Evolutionary conservation across 768 basidiomycete species (phyloP).

Genomic region (Chalciporus pseudorubinellus): DNA sequence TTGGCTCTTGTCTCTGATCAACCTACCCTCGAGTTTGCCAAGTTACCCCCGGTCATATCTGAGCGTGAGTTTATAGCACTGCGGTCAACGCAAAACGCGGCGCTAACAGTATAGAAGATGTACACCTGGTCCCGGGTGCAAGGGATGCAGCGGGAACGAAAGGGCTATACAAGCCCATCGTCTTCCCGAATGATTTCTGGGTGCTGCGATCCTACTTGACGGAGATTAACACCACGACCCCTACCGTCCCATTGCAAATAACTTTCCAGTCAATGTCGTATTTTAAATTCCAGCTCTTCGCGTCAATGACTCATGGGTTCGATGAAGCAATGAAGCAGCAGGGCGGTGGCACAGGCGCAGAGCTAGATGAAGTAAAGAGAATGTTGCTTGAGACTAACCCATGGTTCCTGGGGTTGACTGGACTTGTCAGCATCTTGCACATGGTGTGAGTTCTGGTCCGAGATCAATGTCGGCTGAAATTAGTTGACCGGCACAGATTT

Average conservation of each 20-base stretch:
- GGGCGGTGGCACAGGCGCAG: constrained; percentile 56
- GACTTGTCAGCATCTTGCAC: constrained; percentile 82
- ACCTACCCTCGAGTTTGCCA: constrained; percentile 47
- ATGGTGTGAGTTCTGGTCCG: constrained; percentile 57
- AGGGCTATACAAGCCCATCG: constrained; percentile 80
- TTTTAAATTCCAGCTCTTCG: constrained; percentile 85
- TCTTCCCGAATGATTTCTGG: constrained; percentile 98
- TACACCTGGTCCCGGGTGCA: constrained; percentile 55
- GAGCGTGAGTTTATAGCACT: constrained; percentile 50
- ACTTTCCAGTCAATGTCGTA: constrained; percentile 83
- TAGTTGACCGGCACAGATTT: constrained; percentile 51
- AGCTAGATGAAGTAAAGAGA: constrained; percentile 93
- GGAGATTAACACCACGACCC: constrained; percentile 84
- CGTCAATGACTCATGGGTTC: constrained; percentile 82
- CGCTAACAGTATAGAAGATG: constrained; percentile 43
- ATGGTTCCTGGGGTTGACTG: constrained; percentile 84
- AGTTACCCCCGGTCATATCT: constrained; percentile 56
- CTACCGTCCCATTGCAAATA: constrained; percentile 74
- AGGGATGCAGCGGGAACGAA: constrained; percentile 65
- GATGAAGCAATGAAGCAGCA: constrained; percentile 82
- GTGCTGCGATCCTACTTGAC: constrained; percentile 75
- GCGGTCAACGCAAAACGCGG: not conserved
- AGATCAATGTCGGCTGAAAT: not conserved
- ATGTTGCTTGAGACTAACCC: constrained; percentile 90
- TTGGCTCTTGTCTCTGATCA: constrained; percentile 79